A percentile compares a stretch with the other conserved stretches of the same genome.
phyloP scores from a whole-genome alignment of 495 filamentous ascomycete genomes.

The Melanomma pulvis-pyrius region DNA sequence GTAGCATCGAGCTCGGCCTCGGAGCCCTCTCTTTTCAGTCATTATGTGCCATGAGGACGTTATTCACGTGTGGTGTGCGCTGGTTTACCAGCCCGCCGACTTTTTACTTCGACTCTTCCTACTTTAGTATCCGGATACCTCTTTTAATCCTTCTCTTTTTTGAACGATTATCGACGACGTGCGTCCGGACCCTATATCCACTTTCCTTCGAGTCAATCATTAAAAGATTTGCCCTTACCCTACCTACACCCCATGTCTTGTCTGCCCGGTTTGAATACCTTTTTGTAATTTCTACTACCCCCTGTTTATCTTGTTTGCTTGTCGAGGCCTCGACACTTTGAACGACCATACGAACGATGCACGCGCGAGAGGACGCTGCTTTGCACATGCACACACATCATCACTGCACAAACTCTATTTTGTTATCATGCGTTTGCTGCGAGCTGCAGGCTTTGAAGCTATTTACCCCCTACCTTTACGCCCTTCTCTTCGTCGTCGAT shows the following conservation, averaged over 20 bases:
- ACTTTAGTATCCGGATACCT: not conserved
- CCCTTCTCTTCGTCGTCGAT: constrained; percentile 5
- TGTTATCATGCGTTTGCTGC: not conserved
- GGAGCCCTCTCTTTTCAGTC: constrained; percentile 4
- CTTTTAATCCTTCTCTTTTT: constrained; percentile 4
- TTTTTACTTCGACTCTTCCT: not conserved
- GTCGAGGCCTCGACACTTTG: not conserved
- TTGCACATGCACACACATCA: constrained; percentile 7
- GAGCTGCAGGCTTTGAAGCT: not conserved
- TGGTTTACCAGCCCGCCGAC: not conserved
- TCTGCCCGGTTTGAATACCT: constrained; percentile 21
- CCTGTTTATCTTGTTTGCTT: not conserved
- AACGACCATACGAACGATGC: constrained; percentile 1
- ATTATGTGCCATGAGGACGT: constrained; percentile 2
- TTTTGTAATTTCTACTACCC: constrained; percentile 22
- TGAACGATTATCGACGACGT: not conserved
- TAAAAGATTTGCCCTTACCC: not conserved
- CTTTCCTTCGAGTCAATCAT: constrained; percentile 16
- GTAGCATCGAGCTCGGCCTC: constrained; percentile 9
- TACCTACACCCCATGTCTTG: not conserved
- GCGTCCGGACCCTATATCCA: constrained; percentile 8
- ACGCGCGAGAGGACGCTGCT: constrained; percentile 15
- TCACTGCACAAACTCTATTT: not conserved
- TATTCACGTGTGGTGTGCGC: not conserved
- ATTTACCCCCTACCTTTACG: not conserved